Evolutionary conservation across 164 flowering plant species (phyloP).

Genomic region (Magnolia officinalis): DNA sequence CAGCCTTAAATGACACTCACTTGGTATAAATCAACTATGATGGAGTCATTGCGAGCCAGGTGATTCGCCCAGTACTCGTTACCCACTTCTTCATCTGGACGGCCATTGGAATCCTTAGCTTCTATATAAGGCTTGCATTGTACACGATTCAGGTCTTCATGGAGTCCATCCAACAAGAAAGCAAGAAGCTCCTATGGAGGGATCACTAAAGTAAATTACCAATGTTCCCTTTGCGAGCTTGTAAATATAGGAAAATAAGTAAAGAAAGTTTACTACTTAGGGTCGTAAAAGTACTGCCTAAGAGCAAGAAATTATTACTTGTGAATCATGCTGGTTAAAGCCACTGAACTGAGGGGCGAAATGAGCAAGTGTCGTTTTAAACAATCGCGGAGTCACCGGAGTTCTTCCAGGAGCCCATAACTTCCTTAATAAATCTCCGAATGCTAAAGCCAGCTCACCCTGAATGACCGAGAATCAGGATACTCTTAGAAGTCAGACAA

Average conservation of each 20-base stretch:
- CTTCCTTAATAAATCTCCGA: constrained; percentile 79
- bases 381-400: constrained; percentile 62
- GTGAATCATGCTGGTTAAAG: constrained; percentile 93
- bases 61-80: constrained; percentile 89
- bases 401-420: constrained; percentile 79
- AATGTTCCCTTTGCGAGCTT: not conserved
- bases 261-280: not conserved
- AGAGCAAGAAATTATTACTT: constrained; percentile 38
- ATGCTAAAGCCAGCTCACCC: constrained; percentile 90
- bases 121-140: constrained; percentile 82
- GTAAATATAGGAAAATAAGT: not conserved
- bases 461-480: constrained; percentile 23
- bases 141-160: constrained; percentile 92
- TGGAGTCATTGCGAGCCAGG: constrained; percentile 81
- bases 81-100: constrained; percentile 73
- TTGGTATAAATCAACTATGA: constrained; percentile 84
- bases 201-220: constrained; percentile 4
- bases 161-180: constrained; percentile 89
- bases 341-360: constrained; percentile 94
- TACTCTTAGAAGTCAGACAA: constrained; percentile 4
- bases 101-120: constrained; percentile 70
- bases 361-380: constrained; percentile 70
- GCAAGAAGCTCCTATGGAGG: constrained; percentile 79
- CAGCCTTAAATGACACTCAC: constrained; percentile 35
- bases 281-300: not conserved